Evolutionary conservation across 306 rosid species (phyloP), one percentile per base, ranked within the genome.

Genomic region (Cucumis melo): DNA sequence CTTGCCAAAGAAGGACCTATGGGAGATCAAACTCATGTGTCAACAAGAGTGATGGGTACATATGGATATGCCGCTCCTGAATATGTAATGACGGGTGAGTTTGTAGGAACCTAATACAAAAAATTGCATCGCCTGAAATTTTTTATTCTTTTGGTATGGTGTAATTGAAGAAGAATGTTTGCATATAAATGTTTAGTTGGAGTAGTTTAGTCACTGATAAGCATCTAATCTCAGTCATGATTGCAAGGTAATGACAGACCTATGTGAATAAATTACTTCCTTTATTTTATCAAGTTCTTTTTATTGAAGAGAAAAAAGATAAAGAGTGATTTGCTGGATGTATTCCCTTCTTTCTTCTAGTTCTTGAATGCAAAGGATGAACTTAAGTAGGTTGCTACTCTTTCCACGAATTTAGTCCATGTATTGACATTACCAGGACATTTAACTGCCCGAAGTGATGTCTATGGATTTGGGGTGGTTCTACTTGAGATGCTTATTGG

Each of bases 1-100:
- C 95, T 90, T 79, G 95, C 92, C 55, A 90, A 90, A 88, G 95
- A 86, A 86, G 92, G 95, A 29, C 95, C 96, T 6, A 88, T 88
- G 89, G 92, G 92, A 54, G 96, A 88, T 78, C 90, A 90, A 84
- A 88, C 96, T 68, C 92, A 90, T 80, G 96, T 90, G 81, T 90
- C 96, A 81, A 88, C 92, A 57, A 79, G 96, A 79, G 96, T 90
- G 80, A 90, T 90, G 96, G 92, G 96, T 61, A 90, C 96, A 58
- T 90, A 88, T 64, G 96, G 92, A 77, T 90, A 90, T 82, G 92
- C 92, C 64, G 96, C 92, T 51, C 92, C 92, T 8, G 92, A 90
- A 83, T 90, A 90, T 80, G 90, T 90, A 79, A 90, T 90, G 94
- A 90, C 94, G 62, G 94, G 94, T 90, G 80, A 81, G 94, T 83